Percentiles rank a stretch among this genome's conserved stretches.
These are phyloP conservation scores for Candida buenavistaensis DNA, from an alignment of 1,139 yeast species.

Conservation along the genomic window DNA sequence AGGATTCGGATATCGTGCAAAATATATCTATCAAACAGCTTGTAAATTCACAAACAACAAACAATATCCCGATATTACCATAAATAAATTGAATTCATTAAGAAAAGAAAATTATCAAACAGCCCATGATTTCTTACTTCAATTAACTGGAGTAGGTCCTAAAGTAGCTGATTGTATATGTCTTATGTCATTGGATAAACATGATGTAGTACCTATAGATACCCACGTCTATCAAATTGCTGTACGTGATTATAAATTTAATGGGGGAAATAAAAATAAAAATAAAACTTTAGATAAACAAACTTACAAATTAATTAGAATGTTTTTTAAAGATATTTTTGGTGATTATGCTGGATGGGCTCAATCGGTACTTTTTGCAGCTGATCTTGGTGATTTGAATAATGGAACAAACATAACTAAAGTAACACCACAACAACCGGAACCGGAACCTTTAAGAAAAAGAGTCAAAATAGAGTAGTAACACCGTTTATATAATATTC, in stretches of 20 bases:
- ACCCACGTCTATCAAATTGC: constrained; percentile 97
- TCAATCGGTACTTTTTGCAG: constrained; percentile 85
- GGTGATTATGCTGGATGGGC: constrained; percentile 98
- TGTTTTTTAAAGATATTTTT: constrained; percentile 68
- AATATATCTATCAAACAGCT: constrained; percentile 81
- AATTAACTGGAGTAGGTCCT: constrained; percentile 91
- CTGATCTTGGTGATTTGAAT: constrained; percentile 67
- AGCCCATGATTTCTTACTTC: constrained; percentile 64
- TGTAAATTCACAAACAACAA: constrained; percentile 34
- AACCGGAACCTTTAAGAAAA: constrained; percentile 1
- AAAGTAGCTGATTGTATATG: constrained; percentile 94
- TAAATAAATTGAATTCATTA: constrained; percentile 33
- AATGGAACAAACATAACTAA: constrained; percentile 40
- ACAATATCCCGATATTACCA: constrained; percentile 31
- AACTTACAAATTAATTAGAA: constrained; percentile 62
- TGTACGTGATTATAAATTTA: constrained; percentile 70
- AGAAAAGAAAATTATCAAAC: constrained; percentile 50
- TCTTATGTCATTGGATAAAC: constrained; percentile 87
- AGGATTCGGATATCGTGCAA: constrained; percentile 94
- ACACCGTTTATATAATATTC: too few relatives aligned
- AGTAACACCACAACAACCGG: constrained; percentile 3
- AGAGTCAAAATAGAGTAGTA: not conserved
- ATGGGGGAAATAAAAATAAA: constrained; percentile 45
- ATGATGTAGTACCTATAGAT: constrained; percentile 90
- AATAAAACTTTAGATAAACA: constrained; percentile 51